Evolutionary conservation across 768 basidiomycete genomes (phyloP).

Genomic region (Macrolepiota fuliginosa): DNA sequence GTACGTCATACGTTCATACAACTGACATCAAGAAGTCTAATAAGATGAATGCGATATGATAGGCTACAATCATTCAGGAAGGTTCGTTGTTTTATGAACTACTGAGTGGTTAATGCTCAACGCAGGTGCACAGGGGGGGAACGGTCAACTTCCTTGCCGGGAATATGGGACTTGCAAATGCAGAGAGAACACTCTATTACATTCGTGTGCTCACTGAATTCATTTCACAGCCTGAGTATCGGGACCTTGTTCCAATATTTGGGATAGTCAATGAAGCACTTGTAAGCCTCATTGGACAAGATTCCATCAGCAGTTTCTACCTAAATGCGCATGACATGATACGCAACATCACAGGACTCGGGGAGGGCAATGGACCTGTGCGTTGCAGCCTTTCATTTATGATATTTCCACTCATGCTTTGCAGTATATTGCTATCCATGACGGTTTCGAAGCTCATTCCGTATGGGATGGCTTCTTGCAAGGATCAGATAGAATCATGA

Average conservation of each 20-base stretch:
- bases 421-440: slow-evolving; percentile 52
- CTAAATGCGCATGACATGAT: slow-evolving; percentile 58
- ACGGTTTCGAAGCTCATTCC: slow-evolving; percentile 40
- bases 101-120: background rate
- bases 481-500: slow-evolving; percentile 58
- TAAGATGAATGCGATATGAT: slow-evolving; percentile 7
- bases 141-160: slow-evolving; percentile 61
- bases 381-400: slow-evolving; percentile 7
- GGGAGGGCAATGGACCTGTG: slow-evolving; percentile 61
- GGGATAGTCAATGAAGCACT: slow-evolving; percentile 65
- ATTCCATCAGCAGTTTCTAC: slow-evolving; percentile 57
- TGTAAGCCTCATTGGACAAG: slow-evolving; percentile 45
- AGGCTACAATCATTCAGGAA: slow-evolving; percentile 64
- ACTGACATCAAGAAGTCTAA: background rate
- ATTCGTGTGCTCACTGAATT: slow-evolving; percentile 78
- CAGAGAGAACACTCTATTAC: slow-evolving; percentile 72
- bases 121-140: slow-evolving; percentile 28
- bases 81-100: slow-evolving; percentile 15
- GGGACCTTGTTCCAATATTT: slow-evolving; percentile 53
- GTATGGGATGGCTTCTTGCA: slow-evolving; percentile 48
- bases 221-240: slow-evolving; percentile 63
- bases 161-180: slow-evolving; percentile 86
- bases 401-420: background rate
- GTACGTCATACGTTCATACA: slow-evolving; percentile 23
- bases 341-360: slow-evolving; percentile 67